These are phyloP conservation scores for Stylosanthes scabra DNA, from an alignment of 331 rosid species.

Conservation along the genomic window DNA sequence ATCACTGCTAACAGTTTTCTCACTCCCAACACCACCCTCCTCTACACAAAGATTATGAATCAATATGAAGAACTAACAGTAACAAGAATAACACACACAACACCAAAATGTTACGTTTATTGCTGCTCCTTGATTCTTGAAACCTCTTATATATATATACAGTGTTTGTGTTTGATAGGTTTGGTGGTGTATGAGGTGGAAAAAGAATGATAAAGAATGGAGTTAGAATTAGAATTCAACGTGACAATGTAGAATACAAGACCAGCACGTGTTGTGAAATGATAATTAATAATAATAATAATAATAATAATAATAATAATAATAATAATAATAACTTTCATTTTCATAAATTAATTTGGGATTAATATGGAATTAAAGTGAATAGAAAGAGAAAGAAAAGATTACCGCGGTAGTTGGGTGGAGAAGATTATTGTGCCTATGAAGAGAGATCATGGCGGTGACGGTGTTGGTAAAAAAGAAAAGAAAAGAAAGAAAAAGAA, in stretches of 20 bases:
- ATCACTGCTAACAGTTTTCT: constrained; percentile 41
- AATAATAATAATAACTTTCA: neutral
- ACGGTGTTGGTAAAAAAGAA: constrained; percentile 1
- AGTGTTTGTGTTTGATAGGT: neutral
- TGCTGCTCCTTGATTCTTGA: neutral
- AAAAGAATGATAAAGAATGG: neutral
- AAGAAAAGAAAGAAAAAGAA: neutral
- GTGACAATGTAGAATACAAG: constrained; percentile 36
- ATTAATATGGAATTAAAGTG: neutral
- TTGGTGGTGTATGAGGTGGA: constrained; percentile 4
- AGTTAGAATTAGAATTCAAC: constrained; percentile 37
- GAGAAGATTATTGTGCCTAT: constrained; percentile 1
- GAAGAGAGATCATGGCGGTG: constrained; percentile 29
- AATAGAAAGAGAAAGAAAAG: neutral
- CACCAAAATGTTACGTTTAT: constrained; percentile 12
- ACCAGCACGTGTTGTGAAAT: constrained; percentile 48
- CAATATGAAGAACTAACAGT: neutral
- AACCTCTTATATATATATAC: constrained; percentile 19
- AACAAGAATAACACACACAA: neutral
- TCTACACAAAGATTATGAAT: constrained; percentile 43
- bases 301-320: no score
- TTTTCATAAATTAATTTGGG: neutral
- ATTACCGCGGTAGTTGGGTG: constrained; percentile 3
- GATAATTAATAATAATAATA: no score
- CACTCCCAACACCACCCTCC: constrained; percentile 32